Percentiles rank a stretch among this genome's conserved stretches.
These are phyloP conservation scores for Globisporangium irregulare DNA, from an alignment of 352 stramenopile species.

Conservation along the genomic window DNA sequence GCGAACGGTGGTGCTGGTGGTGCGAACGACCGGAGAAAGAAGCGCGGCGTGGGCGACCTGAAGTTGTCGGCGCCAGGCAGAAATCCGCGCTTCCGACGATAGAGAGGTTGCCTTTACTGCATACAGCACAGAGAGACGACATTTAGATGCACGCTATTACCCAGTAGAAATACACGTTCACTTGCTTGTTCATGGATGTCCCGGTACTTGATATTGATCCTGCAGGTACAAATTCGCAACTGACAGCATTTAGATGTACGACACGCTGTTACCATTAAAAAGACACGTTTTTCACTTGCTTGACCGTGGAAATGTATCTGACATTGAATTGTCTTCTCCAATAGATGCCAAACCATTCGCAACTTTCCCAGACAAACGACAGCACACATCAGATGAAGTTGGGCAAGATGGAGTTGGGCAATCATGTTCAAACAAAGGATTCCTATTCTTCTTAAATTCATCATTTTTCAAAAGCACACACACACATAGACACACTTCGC, in stretches of 20 bases:
- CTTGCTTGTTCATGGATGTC: not conserved
- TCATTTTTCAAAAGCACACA: slow-evolving; percentile 10
- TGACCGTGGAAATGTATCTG: too few species aligned
- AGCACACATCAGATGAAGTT: not conserved
- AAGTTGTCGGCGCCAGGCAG: slow-evolving; percentile 52
- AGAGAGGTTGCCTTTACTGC: slow-evolving; percentile 16
- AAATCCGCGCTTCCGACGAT: slow-evolving; percentile 59
- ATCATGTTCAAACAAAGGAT: slow-evolving; percentile 5
- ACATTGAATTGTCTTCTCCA: too few species aligned
- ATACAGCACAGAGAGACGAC: not conserved
- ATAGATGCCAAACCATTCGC: not conserved
- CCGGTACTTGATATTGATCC: not conserved
- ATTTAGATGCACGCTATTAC: not conserved
- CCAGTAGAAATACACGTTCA: not conserved
- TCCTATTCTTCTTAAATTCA: slow-evolving; percentile 14
- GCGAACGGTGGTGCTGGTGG: slow-evolving; percentile 19
- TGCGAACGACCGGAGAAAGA: slow-evolving; percentile 58
- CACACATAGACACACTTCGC: slow-evolving; percentile 7
- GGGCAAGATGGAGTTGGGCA: not conserved
- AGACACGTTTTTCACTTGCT: too few species aligned
- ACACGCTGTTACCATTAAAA: too few species aligned
- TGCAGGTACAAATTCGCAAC: not conserved
- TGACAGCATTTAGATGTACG: not conserved
- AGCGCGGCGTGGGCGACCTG: slow-evolving; percentile 74
- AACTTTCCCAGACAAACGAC: not conserved